Evolutionary conservation across 768 basidiomycete genomes (phyloP).

Genomic region (Paxillus rubicundulus): DNA sequence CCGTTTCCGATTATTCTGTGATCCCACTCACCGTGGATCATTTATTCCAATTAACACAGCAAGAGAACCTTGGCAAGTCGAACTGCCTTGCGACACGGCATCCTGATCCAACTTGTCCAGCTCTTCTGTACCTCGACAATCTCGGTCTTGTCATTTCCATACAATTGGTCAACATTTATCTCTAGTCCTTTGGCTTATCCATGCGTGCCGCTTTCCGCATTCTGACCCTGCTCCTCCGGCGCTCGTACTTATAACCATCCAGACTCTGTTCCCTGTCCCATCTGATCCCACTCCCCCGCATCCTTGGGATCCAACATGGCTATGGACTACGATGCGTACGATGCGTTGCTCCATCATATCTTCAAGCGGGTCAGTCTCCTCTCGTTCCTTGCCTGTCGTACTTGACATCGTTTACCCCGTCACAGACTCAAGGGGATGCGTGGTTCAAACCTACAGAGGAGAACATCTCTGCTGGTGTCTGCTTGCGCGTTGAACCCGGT

Average conservation of each 20-base stretch:
- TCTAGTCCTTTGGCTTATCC: background rate
- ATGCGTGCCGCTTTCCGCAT: conserved; percentile 2
- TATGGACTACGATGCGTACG: conserved; percentile 69
- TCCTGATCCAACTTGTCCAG: too few relatives aligned
- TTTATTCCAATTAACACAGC: too few relatives aligned
- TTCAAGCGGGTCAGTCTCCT: conserved; percentile 59
- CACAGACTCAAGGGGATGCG: conserved; percentile 74
- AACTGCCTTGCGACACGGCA: too few relatives aligned
- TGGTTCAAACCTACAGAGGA: conserved; percentile 88
- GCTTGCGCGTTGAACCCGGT: conserved; percentile 64
- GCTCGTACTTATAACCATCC: conserved; percentile 22
- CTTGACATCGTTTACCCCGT: background rate
- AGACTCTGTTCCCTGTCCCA: background rate
- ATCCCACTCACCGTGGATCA: too few relatives aligned
- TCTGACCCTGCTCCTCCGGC: background rate
- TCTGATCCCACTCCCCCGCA: background rate
- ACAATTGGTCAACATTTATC: conserved; percentile 1
- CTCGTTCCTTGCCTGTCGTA: background rate
- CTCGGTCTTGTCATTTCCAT: background rate
- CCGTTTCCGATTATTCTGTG: too few relatives aligned
- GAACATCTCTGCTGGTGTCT: conserved; percentile 77
- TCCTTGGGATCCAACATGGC: conserved; percentile 17
- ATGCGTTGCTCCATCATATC: conserved; percentile 76
- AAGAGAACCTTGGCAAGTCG: too few relatives aligned
- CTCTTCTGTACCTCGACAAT: too few relatives aligned